Percentiles rank a stretch among this genome's conserved stretches.
These are phyloP conservation scores for Protomyces pachydermus DNA, from an alignment of 1,139 yeast genomes.

Conservation along the genomic window DNA sequence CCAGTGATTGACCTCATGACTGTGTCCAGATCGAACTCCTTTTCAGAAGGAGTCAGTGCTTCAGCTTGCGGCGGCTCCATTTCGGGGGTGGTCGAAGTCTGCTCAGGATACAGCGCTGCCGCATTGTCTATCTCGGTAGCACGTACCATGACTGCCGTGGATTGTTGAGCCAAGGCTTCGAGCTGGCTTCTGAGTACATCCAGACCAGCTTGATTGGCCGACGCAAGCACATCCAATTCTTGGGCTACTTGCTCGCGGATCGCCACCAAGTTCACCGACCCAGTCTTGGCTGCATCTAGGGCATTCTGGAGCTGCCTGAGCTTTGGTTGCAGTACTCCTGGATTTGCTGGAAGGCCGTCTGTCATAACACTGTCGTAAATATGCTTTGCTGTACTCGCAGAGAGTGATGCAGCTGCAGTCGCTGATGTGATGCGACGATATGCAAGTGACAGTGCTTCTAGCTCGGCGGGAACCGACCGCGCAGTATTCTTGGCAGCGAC, in stretches of 20 bases:
- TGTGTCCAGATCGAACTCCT: not conserved
- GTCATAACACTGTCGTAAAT: not conserved
- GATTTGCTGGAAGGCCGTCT: not conserved
- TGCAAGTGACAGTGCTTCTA: not conserved
- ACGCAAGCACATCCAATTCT: not conserved
- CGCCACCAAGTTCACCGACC: not conserved
- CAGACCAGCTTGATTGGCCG: not conserved
- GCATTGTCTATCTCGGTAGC: not conserved
- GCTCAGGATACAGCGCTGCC: not conserved
- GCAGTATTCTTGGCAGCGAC: not conserved
- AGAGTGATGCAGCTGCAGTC: not conserved
- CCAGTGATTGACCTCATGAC: not conserved
- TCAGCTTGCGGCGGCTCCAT: conserved; percentile 23
- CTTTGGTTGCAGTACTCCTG: not conserved
- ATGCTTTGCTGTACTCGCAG: not conserved
- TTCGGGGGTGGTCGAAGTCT: conserved; percentile 15
- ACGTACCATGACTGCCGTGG: not conserved
- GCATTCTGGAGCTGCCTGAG: not conserved
- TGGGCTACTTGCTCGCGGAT: not conserved
- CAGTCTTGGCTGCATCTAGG: not conserved
- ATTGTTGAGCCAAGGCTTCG: not conserved
- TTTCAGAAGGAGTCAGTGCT: not conserved
- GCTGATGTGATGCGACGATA: not conserved
- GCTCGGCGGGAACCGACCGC: not conserved
- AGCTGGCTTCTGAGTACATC: not conserved